These are phyloP conservation scores for Globisporangium sylvaticum DNA, from an alignment of 352 stramenopile genomes.

Conservation along the genomic window DNA sequence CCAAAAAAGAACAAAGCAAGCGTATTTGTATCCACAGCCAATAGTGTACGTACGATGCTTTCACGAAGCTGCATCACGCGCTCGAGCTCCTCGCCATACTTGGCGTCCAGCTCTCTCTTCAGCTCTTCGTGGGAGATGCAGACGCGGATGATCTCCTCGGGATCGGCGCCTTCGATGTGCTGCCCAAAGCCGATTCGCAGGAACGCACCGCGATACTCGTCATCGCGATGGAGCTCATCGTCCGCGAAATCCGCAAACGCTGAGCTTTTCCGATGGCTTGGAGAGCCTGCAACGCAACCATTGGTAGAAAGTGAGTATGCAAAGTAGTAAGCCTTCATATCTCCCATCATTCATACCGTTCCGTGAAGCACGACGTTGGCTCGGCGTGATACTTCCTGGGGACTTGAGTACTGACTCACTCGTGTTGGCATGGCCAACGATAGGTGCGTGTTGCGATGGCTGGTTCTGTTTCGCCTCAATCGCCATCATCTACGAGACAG, in stretches of 20 bases:
- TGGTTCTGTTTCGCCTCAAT: constrained; percentile 12
- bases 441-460: background rate
- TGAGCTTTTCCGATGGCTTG: constrained; percentile 6
- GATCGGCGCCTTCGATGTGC: constrained; percentile 47
- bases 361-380: background rate
- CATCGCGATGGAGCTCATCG: constrained; percentile 17
- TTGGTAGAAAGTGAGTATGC: background rate
- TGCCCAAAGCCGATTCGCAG: constrained; percentile 65
- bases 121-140: constrained; percentile 65
- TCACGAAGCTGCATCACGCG: constrained; percentile 44
- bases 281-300: background rate
- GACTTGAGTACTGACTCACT: background rate
- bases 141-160: constrained; percentile 63
- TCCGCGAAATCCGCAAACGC: background rate
- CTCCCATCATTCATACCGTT: constrained; percentile 1
- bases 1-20: background rate
- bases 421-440: no score
- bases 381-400: background rate
- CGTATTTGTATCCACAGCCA: background rate
- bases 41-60: constrained; percentile 48
- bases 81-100: constrained; percentile 60
- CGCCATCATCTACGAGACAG: constrained; percentile 7
- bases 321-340: background rate
- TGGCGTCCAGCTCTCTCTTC: constrained; percentile 59
- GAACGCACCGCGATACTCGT: constrained; percentile 58